Conservation (phyloP, 345 rosid genomes). For the Durio zibethinus region DNA sequence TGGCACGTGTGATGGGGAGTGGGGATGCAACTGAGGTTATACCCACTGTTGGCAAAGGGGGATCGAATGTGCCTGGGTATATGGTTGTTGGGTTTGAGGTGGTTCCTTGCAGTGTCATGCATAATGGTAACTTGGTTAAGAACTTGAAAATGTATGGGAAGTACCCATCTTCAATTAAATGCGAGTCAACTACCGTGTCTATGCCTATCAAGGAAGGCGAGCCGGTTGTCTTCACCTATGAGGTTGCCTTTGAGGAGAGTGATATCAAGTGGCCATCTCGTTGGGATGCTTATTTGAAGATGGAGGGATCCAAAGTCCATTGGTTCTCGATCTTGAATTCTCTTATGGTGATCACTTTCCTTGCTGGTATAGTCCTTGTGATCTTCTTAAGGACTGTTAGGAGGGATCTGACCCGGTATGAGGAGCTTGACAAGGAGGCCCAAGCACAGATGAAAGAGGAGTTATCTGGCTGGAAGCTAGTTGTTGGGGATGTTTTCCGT, state of each 20-base stretch:
- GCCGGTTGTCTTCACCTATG: constrained; percentile 60
- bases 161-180: constrained; percentile 54
- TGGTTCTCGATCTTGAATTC: constrained; percentile 72
- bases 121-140: constrained; percentile 49
- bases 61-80: constrained; percentile 49
- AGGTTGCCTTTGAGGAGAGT: constrained; percentile 59
- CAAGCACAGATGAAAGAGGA: constrained; percentile 82
- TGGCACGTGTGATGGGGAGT: constrained; percentile 63
- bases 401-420: constrained; percentile 73
- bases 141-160: constrained; percentile 42
- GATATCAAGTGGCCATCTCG: constrained; percentile 87
- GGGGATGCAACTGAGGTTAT: constrained; percentile 62
- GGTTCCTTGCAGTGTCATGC: constrained; percentile 55
- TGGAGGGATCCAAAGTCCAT: constrained; percentile 73
- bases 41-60: constrained; percentile 32
- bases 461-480: constrained; percentile 65
- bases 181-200: constrained; percentile 57
- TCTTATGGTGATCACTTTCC: constrained; percentile 74
- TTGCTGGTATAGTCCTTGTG: constrained; percentile 73
- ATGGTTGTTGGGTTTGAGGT: constrained; percentile 85
- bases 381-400: constrained; percentile 75
- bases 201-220: constrained; percentile 61
- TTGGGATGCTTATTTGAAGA: constrained; percentile 72
- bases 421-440: constrained; percentile 82
- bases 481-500: constrained; percentile 64